Conservation (phyloP, 129 eudicot genomes). For the Deinandra increscens region DNA sequence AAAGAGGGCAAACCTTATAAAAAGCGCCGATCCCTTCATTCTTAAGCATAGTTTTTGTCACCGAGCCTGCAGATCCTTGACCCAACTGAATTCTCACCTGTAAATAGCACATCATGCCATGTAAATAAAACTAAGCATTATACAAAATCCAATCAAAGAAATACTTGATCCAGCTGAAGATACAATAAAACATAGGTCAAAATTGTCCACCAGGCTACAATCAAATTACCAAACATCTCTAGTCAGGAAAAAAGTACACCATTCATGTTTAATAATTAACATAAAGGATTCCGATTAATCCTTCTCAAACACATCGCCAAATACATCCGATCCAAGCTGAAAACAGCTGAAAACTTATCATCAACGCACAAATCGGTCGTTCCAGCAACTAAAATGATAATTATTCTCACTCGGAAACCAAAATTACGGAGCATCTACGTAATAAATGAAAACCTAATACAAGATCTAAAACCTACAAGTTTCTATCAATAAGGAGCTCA, state of each 20-base stretch:
- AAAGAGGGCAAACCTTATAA: constrained; percentile 62
- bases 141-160: not conserved
- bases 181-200: not conserved
- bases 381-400: not conserved
- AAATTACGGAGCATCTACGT: not conserved
- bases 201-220: not conserved
- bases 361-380: not conserved
- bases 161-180: not conserved
- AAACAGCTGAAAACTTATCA: not conserved
- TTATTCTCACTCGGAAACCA: constrained; percentile 1
- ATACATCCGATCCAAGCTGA: constrained; percentile 2
- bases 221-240: not conserved
- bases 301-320: constrained; percentile 1
- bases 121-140: not conserved
- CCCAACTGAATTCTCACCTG: constrained; percentile 96
- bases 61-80: constrained; percentile 80
- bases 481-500: not conserved
- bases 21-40: constrained; percentile 86
- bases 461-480: constrained; percentile 21
- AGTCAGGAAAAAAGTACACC: too few relatives aligned
- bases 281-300: not conserved
- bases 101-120: constrained; percentile 1
- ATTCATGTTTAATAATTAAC: not conserved
- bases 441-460: constrained; percentile 8
- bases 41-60: constrained; percentile 78